phyloP scores from a whole-genome alignment of 1,284 basidiomycete species.

The Apiotrichum sp. region DNA sequence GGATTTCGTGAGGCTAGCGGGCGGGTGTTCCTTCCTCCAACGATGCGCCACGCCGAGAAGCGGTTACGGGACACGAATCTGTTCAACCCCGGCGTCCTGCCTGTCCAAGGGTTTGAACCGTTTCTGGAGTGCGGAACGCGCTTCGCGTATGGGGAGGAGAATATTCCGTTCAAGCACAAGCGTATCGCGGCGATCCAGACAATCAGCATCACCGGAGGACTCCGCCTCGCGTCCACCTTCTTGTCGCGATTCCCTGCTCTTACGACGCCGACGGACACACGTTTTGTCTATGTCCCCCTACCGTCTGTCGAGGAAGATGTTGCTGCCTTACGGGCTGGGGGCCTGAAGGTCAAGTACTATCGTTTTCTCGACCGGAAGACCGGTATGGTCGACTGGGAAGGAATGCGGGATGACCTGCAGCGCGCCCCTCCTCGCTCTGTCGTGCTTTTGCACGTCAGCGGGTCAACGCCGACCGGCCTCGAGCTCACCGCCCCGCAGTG shows the following conservation, averaged over 20 bases:
- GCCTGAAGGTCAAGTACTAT: constrained; percentile 38
- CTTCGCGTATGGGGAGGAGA: constrained; percentile 51
- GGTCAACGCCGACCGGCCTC: constrained; percentile 93
- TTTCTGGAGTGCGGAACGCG: constrained; percentile 37
- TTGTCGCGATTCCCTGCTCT: constrained; percentile 59
- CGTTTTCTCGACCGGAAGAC: constrained; percentile 83
- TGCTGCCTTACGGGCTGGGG: constrained; percentile 28
- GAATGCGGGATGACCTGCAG: constrained; percentile 60
- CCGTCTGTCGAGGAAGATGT: constrained; percentile 41
- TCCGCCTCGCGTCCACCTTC: constrained; percentile 87
- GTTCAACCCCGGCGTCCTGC: constrained; percentile 2
- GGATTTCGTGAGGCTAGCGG: constrained; percentile 80
- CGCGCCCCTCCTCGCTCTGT: constrained; percentile 62
- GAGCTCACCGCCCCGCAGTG: constrained; percentile 89
- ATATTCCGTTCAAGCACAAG: constrained; percentile 51
- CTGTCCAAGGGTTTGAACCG: constrained; percentile 37
- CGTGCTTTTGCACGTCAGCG: constrained; percentile 86
- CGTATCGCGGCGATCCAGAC: constrained; percentile 61
- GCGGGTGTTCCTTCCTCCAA: constrained; percentile 87
- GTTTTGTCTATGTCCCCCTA: constrained; percentile 32
- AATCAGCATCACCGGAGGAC: constrained; percentile 91
- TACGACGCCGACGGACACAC: constrained; percentile 6
- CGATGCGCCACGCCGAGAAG: constrained; percentile 69
- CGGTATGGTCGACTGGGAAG: constrained; percentile 76
- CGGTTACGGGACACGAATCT: constrained; percentile 30